A percentile compares a stretch with the other conserved stretches of the same genome.
These are phyloP conservation scores for Aspergillus sergii DNA, from an alignment of 2,329 filamentous ascomycete genomes.

Conservation along the genomic window DNA sequence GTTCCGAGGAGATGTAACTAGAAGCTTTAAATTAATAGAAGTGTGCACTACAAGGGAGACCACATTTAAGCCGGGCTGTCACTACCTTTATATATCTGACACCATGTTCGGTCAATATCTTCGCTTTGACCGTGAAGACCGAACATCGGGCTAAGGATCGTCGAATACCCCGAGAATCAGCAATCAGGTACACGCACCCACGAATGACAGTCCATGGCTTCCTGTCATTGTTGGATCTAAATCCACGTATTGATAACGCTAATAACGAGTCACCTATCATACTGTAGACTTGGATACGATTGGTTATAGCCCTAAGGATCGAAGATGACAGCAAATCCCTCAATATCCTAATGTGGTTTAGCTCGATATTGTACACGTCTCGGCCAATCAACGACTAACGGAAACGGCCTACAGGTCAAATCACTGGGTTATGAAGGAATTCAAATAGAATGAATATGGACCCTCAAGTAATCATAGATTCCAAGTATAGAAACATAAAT, in stretches of 20 bases:
- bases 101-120: no score
- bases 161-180: not conserved
- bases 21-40: not conserved
- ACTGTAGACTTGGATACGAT: not conserved
- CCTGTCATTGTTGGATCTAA: not conserved
- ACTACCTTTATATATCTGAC: not conserved
- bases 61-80: not conserved
- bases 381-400: not conserved
- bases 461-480: no score
- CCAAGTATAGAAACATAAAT: no score
- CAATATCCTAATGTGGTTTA: not conserved
- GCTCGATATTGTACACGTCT: not conserved
- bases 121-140: not conserved
- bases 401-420: no score
- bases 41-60: not conserved
- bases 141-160: not conserved
- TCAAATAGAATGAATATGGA: no score
- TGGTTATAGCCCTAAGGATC: not conserved
- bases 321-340: not conserved
- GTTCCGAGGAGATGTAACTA: not conserved
- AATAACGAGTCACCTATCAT: not conserved
- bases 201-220: not conserved
- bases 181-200: not conserved
- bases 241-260: no score
- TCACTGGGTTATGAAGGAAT: no score